phyloP scores from a whole-genome alignment of 805 yeast genomes.

The Nakazawaea ishiwadae region DNA sequence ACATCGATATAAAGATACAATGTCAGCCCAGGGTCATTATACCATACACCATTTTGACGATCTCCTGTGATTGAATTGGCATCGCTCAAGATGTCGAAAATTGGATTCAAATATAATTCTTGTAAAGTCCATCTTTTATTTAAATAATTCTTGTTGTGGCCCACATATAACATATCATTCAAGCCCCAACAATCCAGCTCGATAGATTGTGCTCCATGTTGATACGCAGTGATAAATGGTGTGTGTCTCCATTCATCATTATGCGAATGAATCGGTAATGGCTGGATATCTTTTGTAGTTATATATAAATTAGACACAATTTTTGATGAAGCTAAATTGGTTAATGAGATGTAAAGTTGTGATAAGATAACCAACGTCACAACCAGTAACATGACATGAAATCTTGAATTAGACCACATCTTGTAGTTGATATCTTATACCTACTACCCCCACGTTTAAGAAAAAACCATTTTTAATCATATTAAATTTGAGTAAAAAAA shows the following conservation, averaged over 20 bases:
- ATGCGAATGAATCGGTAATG: constrained; percentile 53
- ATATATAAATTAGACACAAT: constrained; percentile 1
- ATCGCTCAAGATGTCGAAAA: constrained; percentile 41
- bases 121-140: constrained; percentile 38
- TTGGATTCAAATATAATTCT: constrained; percentile 46
- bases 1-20: constrained; percentile 59
- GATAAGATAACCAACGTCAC: too few relatives aligned
- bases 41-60: constrained; percentile 33
- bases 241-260: constrained; percentile 62
- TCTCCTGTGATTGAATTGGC: constrained; percentile 29
- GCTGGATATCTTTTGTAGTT: constrained; percentile 21
- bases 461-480: too few relatives aligned
- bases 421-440: too few relatives aligned
- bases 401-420: too few relatives aligned
- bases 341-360: neutral
- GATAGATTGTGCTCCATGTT: constrained; percentile 47
- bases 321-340: too few relatives aligned
- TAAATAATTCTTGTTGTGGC: constrained; percentile 50
- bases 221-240: constrained; percentile 55
- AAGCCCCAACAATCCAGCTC: constrained; percentile 65
- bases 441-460: too few relatives aligned
- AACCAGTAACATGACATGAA: too few relatives aligned
- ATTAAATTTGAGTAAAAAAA: too few relatives aligned
- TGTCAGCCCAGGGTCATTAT: constrained; percentile 39
- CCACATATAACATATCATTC: constrained; percentile 44